Evolutionary conservation across 495 filamentous ascomycete species (phyloP).

Genomic region (Opeltia flavorubescens): DNA sequence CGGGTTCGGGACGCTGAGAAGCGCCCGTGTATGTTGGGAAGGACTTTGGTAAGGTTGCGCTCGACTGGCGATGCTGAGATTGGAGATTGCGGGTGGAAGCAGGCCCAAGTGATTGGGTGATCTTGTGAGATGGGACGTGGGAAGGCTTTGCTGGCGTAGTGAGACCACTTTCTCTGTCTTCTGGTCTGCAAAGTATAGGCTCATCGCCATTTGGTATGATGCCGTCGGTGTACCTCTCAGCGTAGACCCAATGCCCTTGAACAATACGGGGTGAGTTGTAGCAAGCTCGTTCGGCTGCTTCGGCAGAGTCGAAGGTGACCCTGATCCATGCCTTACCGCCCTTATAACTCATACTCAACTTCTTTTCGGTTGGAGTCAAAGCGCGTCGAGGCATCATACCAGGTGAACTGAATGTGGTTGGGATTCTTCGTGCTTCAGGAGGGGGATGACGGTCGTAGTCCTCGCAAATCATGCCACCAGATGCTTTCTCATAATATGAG

Average conservation of each 20-base stretch:
- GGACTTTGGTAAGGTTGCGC: conserved; percentile 30
- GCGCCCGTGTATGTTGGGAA: conserved; percentile 18
- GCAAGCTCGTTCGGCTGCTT: conserved; percentile 62
- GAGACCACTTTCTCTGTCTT: conserved; percentile 15
- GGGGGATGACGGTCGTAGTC: conserved; percentile 69
- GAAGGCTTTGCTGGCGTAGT: conserved; percentile 1
- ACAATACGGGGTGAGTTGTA: conserved; percentile 65
- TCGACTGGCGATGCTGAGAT: conserved; percentile 20
- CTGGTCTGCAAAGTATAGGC: conserved; percentile 35
- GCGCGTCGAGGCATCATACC: conserved; percentile 40
- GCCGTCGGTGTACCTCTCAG: conserved; percentile 55
- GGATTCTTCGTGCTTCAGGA: conserved; percentile 36
- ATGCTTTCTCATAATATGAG: conserved; percentile 62
- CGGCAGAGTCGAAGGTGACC: conserved; percentile 72
- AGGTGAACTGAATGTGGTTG: conserved; percentile 50
- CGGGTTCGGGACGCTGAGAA: conserved; percentile 17
- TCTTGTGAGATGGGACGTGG: conserved; percentile 12
- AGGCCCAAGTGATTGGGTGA: conserved; percentile 23
- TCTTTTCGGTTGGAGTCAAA: conserved; percentile 53
- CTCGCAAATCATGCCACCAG: conserved; percentile 66
- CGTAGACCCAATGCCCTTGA: conserved; percentile 61
- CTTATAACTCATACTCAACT: conserved; percentile 58
- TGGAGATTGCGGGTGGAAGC: conserved; percentile 21
- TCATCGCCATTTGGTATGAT: conserved; percentile 53
- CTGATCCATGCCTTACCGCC: conserved; percentile 86